phyloP scores from a whole-genome alignment of 2,329 filamentous ascomycete species.

The Helotiales sp. region DNA sequence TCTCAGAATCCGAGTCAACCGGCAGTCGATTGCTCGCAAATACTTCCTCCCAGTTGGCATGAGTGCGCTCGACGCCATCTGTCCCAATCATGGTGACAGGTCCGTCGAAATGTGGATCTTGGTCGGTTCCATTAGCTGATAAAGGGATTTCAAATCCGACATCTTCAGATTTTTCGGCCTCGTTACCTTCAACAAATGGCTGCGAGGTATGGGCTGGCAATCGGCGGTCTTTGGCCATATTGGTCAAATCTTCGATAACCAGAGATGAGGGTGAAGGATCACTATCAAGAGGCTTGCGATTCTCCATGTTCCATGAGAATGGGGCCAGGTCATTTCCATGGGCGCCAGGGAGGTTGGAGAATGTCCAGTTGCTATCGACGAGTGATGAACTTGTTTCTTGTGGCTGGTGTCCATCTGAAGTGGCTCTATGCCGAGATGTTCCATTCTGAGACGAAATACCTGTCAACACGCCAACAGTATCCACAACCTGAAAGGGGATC shows the following conservation, averaged over 20 bases:
- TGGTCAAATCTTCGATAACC: neutral
- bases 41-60: slow-evolving; percentile 22
- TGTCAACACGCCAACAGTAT: too few relatives aligned
- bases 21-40: slow-evolving; percentile 26
- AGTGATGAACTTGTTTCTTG: slow-evolving; percentile 49
- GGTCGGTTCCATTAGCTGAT: neutral
- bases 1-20: slow-evolving; percentile 20
- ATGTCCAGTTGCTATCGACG: slow-evolving; percentile 63
- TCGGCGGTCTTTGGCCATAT: neutral
- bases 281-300: neutral
- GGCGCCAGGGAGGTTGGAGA: slow-evolving; percentile 42
- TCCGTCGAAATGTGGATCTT: slow-evolving; percentile 1
- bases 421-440: slow-evolving; percentile 47
- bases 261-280: neutral
- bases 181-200: slow-evolving; percentile 17
- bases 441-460: neutral
- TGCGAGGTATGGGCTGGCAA: too few relatives aligned
- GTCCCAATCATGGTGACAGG: slow-evolving; percentile 19
- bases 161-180: neutral
- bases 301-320: neutral
- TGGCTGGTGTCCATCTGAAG: slow-evolving; percentile 55
- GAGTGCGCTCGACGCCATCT: slow-evolving; percentile 22
- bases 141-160: too few relatives aligned
- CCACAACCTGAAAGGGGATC: too few relatives aligned
- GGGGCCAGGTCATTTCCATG: neutral